Conservation (phyloP, 2,329 filamentous ascomycete species). For the Diaporthe vexans region DNA sequence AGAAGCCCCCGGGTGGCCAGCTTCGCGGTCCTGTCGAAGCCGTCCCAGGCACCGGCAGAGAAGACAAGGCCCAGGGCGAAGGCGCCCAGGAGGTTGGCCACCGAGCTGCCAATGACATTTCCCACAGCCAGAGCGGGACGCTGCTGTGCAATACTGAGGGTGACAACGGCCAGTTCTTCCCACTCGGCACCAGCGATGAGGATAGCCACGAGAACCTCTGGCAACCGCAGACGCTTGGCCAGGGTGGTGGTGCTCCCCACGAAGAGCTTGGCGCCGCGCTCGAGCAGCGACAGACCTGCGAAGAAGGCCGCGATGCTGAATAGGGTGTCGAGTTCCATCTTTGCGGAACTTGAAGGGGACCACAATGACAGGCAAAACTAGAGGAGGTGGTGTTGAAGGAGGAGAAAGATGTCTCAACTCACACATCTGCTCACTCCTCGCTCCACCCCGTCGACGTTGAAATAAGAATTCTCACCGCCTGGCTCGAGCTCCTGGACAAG, state of each 20-base stretch:
- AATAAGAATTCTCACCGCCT: conserved; percentile 37
- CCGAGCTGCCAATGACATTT: conserved; percentile 67
- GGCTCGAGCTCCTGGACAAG: conserved; percentile 31
- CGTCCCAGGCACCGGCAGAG: conserved; percentile 44
- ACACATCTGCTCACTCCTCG: background rate
- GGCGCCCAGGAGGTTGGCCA: conserved; percentile 69
- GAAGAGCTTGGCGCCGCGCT: conserved; percentile 66
- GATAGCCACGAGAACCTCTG: conserved; percentile 63
- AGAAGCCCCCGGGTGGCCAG: conserved; percentile 61
- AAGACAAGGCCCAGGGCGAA: conserved; percentile 67
- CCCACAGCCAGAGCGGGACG: conserved; percentile 64
- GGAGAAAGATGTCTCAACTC: conserved; percentile 11
- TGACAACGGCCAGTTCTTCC: conserved; percentile 67
- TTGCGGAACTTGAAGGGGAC: background rate
- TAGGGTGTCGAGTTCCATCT: conserved; percentile 37
- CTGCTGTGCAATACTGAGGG: conserved; percentile 60
- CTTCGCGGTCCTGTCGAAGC: conserved; percentile 63
- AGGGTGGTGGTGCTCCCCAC: conserved; percentile 64
- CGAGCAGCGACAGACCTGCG: conserved; percentile 62
- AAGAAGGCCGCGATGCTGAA: conserved; percentile 60
- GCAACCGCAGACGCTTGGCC: conserved; percentile 59
- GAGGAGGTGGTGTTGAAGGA: background rate
- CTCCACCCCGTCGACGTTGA: conserved; percentile 9
- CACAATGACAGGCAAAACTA: background rate
- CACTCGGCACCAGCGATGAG: conserved; percentile 68